Evolutionary conservation across 768 basidiomycete genomes (phyloP), one percentile per base, ranked within the genome.

Genomic region (Termitomyces sp.): DNA sequence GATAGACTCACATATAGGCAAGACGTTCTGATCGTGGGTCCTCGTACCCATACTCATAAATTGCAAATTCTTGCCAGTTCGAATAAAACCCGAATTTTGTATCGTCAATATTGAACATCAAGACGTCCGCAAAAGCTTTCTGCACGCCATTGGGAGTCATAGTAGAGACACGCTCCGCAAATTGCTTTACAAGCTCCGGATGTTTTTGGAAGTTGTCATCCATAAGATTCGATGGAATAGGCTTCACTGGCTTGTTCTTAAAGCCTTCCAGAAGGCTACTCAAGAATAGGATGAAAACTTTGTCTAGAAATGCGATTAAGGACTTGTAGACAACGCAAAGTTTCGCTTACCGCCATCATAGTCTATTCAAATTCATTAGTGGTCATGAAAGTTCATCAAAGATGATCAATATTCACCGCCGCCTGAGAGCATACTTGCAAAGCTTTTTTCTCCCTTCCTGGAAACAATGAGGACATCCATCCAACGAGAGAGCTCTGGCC

Each of bases 351-450:
- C 89, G 71, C 89, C 89, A 63, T 91, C 89, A 71, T 83, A 83
- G 65, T 91, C 89, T 91, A 61, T 24, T 55, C 39, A 30, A 16
- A 32, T 5, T 44, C 14, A 39, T 40, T 4, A 43, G 33, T 24
- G 33, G 36, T 61, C 43, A 57, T 47, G 10, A 30, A 30, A 32
- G 10, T 43, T 30, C 27, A 27, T 26, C 3, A 36, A 24, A 33
- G 13, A 50, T 27, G 20, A 39, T 39, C 26, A 10, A 20, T 48
- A 24, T 82, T 60, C 59, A 89, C 89, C 89, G 70, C 89, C 89
- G 32, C 87, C 89, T n/a, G 84, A 81, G 27, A 91, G 79, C n/a
- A 81, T 67, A 56, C 84, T 90, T 0, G 87, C 85, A 9, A 88
- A 68, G 30, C 87, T 88, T 13, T 76, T 71, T 9, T 70, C 60